phyloP scores from a whole-genome alignment of 768 basidiomycete species.

The Kwoniella mangroviensis region DNA sequence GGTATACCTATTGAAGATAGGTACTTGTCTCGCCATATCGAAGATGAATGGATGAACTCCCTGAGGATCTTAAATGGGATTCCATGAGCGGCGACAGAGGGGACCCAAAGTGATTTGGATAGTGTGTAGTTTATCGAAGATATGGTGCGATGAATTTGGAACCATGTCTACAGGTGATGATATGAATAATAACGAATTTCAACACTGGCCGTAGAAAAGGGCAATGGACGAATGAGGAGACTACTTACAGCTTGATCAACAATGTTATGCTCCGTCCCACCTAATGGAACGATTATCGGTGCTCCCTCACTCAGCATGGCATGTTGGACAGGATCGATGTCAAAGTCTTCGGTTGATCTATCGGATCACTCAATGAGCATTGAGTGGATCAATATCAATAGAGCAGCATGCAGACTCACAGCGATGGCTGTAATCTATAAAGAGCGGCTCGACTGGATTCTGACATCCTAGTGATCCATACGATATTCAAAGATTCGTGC shows the following conservation, averaged over 20 bases:
- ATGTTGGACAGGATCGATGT: slow-evolving; percentile 3
- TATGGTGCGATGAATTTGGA: slow-evolving; percentile 61
- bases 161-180: slow-evolving; percentile 60
- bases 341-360: slow-evolving; percentile 7
- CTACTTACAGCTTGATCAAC: slow-evolving; percentile 12
- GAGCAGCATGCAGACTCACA: slow-evolving; percentile 60
- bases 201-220: neutral
- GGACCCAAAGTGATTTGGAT: slow-evolving; percentile 79
- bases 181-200: too few species aligned
- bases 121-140: slow-evolving; percentile 81
- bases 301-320: slow-evolving; percentile 3
- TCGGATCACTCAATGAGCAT: neutral
- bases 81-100: slow-evolving; percentile 74
- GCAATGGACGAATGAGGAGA: neutral
- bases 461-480: slow-evolving; percentile 83
- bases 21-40: slow-evolving; percentile 76
- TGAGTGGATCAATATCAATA: too few species aligned
- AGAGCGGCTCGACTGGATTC: slow-evolving; percentile 84
- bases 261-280: slow-evolving; percentile 6
- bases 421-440: slow-evolving; percentile 79
- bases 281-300: slow-evolving; percentile 1
- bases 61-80: slow-evolving; percentile 71
- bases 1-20: slow-evolving; percentile 83
- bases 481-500: slow-evolving; percentile 65
- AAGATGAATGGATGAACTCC: slow-evolving; percentile 65